phyloP scores from a whole-genome alignment of 495 filamentous ascomycete genomes.

The Jackrogersella multiformis region DNA sequence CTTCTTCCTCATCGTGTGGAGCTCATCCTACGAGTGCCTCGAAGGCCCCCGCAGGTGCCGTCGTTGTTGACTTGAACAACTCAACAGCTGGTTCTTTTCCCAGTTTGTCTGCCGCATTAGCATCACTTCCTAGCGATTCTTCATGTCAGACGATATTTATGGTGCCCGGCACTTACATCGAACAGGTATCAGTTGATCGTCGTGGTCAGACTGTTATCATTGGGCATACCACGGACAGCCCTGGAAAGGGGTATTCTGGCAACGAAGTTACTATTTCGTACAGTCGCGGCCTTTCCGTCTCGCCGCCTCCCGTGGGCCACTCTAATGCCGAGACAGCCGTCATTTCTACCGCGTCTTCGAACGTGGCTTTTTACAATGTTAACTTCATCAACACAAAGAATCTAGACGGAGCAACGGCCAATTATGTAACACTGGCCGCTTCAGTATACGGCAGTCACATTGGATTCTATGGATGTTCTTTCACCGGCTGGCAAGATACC shows the following conservation, averaged over 20 bases:
- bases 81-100: constrained; percentile 1
- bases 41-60: not conserved
- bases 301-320: constrained; percentile 1
- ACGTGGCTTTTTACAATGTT: constrained; percentile 5
- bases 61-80: not conserved
- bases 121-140: constrained; percentile 3
- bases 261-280: constrained; percentile 4
- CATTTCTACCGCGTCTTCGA: constrained; percentile 3
- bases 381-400: constrained; percentile 12
- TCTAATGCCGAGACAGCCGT: constrained; percentile 6
- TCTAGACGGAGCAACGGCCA: not conserved
- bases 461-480: constrained; percentile 5
- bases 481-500: constrained; percentile 10
- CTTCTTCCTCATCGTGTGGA: not conserved
- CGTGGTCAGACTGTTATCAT: constrained; percentile 6
- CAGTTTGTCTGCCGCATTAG: not conserved
- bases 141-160: constrained; percentile 1
- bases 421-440: constrained; percentile 1
- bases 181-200: constrained; percentile 3
- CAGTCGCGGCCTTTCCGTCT: constrained; percentile 1
- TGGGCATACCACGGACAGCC: not conserved
- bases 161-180: not conserved
- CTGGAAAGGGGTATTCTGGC: constrained; percentile 8
- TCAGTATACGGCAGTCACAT: constrained; percentile 5
- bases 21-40: not conserved